A percentile compares a stretch with the other conserved stretches of the same genome.
Evolutionary conservation across 257 asterid species (phyloP).

Genomic region (Scutellaria baicalensis): DNA sequence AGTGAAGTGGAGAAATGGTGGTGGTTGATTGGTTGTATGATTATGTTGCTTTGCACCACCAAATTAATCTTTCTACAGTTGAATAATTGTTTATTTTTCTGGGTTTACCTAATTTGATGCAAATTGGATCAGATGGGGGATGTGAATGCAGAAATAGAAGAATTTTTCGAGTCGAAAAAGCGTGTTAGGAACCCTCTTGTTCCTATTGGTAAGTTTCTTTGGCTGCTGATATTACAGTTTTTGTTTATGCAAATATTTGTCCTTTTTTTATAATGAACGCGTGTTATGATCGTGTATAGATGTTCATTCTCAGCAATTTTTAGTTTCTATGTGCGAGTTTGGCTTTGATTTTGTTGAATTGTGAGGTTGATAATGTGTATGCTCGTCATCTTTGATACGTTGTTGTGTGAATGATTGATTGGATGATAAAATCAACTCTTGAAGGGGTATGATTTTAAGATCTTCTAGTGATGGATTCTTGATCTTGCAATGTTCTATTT

Average conservation of each 20-base stretch:
- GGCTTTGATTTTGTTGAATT: not conserved
- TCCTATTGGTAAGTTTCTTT: slow-evolving; percentile 43
- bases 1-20: not conserved
- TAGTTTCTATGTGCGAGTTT: not conserved
- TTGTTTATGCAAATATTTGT: not conserved
- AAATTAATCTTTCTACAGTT: not conserved
- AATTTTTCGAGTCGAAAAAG: slow-evolving; percentile 40
- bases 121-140: slow-evolving; percentile 42
- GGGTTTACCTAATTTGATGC: slow-evolving; percentile 1
- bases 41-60: not conserved
- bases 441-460: not conserved
- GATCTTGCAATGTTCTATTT: not conserved
- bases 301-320: not conserved
- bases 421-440: not conserved
- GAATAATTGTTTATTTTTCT: not conserved
- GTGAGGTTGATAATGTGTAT: not conserved
- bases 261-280: too few species aligned
- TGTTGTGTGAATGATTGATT: not conserved
- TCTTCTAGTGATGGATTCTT: too few species aligned
- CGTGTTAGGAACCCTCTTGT: slow-evolving; percentile 55
- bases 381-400: not conserved
- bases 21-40: too few species aligned
- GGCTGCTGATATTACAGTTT: not conserved
- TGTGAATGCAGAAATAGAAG: slow-evolving; percentile 37
- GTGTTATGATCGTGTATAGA: too few species aligned